Base-by-base conservation (phyloP, 371 early-diverging fungal species). In the Mucor indicus region DNA sequence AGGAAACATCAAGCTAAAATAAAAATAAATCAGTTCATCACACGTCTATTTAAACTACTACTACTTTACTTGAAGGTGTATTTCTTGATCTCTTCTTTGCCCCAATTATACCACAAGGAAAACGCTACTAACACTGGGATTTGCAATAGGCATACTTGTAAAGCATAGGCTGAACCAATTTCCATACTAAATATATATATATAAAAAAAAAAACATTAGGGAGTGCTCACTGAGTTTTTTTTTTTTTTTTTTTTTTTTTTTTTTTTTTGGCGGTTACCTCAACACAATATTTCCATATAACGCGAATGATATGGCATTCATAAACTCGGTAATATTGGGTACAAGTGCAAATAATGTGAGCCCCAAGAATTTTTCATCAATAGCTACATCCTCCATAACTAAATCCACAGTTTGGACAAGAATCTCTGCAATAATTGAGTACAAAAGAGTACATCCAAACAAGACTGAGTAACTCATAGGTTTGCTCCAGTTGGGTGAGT, bases 271-370 rank as follows among this genome's bases (percentile, higher is more conserved):
- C n/a, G 4, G 11, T 46, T 65, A 66, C 45, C 93, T 88, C 24
- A 97, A 75, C 1, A 89, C 91, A 68, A 96, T 93, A 68, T 96
- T 95, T 44, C 92, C 90, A 57, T 89, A 74, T 38, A 91, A 69
- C 4, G 96, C 95, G 72, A 97, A 97, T 4, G 94, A 91, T 54
- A 95, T 91, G 20, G 96, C 96, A 62, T 97, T 97, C 74, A 91
- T 87, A 63, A 98, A 95, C 71, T 98, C 98, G 10, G 98, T 93
- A 37, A 95, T 88, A 47, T 87, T 91, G 15, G 98, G 98, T 3
- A 94, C 96, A 39, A 97, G 58, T 6, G 97, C 94, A 80, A 98
- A 95, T 29, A 98, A 57, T 1, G 95, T 93, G 60, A 95, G 57
- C 0, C 98, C 98, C 22, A 97, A 57, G 46, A 93, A 83, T 71